Percentiles rank a stretch among this genome's conserved stretches.
These are phyloP conservation scores for Tuber magnatum DNA, from an alignment of 495 filamentous ascomycete species.

Conservation along the genomic window DNA sequence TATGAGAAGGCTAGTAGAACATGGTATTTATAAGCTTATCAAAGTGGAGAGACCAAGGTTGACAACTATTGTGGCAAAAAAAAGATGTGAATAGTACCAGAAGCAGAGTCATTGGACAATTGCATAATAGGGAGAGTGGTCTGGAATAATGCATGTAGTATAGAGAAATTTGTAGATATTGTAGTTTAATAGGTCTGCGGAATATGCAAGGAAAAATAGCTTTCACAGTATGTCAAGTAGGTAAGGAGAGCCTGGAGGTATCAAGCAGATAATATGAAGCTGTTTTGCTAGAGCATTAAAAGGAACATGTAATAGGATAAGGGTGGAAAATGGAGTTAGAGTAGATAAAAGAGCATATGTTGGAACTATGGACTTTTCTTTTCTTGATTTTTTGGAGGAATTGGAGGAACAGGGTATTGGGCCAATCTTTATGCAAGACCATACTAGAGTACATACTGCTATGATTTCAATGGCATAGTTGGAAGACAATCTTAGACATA, in stretches of 20 bases:
- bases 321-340: background rate
- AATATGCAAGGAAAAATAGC: background rate
- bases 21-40: conserved; percentile 4
- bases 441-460: too few species aligned
- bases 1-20: conserved; percentile 4
- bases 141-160: background rate
- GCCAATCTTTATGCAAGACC: background rate
- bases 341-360: too few species aligned
- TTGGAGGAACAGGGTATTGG: too few species aligned
- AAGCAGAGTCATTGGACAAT: background rate
- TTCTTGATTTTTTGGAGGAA: too few species aligned
- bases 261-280: background rate
- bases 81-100: background rate
- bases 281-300: background rate
- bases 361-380: too few species aligned
- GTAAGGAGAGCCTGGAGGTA: background rate
- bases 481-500: too few species aligned
- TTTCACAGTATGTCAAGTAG: background rate
- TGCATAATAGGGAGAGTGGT: conserved; percentile 2
- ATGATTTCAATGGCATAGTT: too few species aligned
- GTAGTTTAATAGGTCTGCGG: background rate
- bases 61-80: background rate
- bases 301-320: background rate
- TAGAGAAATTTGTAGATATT: background rate
- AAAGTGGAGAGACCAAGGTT: too few species aligned